Evolutionary conservation across 805 yeast genomes (phyloP).

Genomic region (Groenewaldozyma salmanticensis): DNA sequence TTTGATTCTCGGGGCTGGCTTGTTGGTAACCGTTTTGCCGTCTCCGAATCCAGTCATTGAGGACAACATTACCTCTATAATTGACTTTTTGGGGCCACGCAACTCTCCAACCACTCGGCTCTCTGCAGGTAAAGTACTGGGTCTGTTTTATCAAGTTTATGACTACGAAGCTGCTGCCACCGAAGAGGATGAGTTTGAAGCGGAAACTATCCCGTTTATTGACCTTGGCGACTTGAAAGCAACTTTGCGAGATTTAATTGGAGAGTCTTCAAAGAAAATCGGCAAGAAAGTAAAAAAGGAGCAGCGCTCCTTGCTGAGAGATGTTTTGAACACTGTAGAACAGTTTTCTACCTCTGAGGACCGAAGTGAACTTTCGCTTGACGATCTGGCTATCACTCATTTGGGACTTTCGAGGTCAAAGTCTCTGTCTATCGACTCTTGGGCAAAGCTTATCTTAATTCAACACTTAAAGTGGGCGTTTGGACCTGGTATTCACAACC

Average conservation of each 20-base stretch:
- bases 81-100: slow-evolving; percentile 29
- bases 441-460: slow-evolving; percentile 25
- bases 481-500: slow-evolving; percentile 28
- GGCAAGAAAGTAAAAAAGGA: slow-evolving; percentile 56
- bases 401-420: slow-evolving; percentile 18
- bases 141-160: slow-evolving; percentile 44
- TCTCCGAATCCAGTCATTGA: slow-evolving; percentile 34
- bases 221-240: slow-evolving; percentile 28
- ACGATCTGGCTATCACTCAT: slow-evolving; percentile 20
- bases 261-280: slow-evolving; percentile 44
- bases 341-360: slow-evolving; percentile 28
- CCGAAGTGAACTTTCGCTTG: slow-evolving; percentile 18
- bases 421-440: slow-evolving; percentile 24
- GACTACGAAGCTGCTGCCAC: slow-evolving; percentile 32
- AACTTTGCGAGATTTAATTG: slow-evolving; percentile 28
- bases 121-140: slow-evolving; percentile 48
- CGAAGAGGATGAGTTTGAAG: slow-evolving; percentile 34
- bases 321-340: slow-evolving; percentile 41
- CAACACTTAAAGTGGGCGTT: slow-evolving; percentile 29
- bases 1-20: slow-evolving; percentile 22
- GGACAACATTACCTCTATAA: slow-evolving; percentile 33
- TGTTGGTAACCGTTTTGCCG: slow-evolving; percentile 21
- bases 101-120: slow-evolving; percentile 36
- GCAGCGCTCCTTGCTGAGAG: slow-evolving; percentile 50
- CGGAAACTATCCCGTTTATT: slow-evolving; percentile 41